phyloP scores from a whole-genome alignment of 2,329 filamentous ascomycete genomes.

The Didymosphaeria variabile region DNA sequence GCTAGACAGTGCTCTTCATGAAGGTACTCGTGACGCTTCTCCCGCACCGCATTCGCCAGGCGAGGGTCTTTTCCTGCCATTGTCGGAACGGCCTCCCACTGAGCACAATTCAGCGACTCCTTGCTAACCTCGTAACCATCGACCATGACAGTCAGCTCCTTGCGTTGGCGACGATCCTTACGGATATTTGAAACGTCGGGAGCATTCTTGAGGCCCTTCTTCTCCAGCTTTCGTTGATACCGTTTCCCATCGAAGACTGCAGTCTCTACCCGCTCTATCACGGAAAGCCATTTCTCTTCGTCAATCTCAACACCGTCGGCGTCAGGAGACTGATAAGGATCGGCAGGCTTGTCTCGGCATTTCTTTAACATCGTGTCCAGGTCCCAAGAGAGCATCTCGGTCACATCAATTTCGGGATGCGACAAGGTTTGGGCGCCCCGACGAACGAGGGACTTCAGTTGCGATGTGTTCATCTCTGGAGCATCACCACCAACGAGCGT shows the following conservation, averaged over 20 bases:
- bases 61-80: conserved; percentile 64
- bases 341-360: conserved; percentile 61
- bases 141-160: conserved; percentile 66
- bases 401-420: conserved; percentile 62
- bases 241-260: conserved; percentile 66
- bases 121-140: conserved; percentile 66
- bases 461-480: conserved; percentile 61
- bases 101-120: conserved; percentile 61
- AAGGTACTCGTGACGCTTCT: conserved; percentile 57
- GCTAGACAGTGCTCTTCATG: conserved; percentile 63
- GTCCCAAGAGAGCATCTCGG: conserved; percentile 67
- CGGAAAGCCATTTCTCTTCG: conserved; percentile 65
- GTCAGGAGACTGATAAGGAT: conserved; percentile 46
- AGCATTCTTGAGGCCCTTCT: conserved; percentile 29
- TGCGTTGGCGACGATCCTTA: conserved; percentile 62
- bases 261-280: conserved; percentile 66
- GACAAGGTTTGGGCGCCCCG: conserved; percentile 64
- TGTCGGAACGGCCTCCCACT: conserved; percentile 67
- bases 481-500: conserved; percentile 54
- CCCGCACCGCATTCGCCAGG: conserved; percentile 58
- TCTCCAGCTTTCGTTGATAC: conserved; percentile 52
- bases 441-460: conserved; percentile 64
- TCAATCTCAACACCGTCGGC: conserved; percentile 53
- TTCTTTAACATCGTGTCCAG: conserved; percentile 63
- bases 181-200: conserved; percentile 50